Percentiles rank a stretch among this genome's conserved stretches.
phyloP scores from a whole-genome alignment of 805 yeast species.

The Phaffomyces antillensis region DNA sequence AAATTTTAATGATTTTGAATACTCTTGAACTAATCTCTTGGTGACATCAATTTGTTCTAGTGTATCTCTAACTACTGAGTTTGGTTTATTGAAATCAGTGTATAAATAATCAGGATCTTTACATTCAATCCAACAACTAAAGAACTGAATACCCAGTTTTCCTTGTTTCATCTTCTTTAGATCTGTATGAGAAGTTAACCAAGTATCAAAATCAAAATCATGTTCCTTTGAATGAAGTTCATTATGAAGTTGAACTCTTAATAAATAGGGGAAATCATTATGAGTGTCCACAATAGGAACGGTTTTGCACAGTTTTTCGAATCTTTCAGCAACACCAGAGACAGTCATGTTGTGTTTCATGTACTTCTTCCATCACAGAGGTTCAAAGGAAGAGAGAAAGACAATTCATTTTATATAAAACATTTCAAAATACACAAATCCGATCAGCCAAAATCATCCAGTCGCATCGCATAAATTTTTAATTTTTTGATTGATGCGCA shows the following conservation, averaged over 20 bases:
- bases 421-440: background rate
- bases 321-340: conserved; percentile 12
- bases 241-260: conserved; percentile 39
- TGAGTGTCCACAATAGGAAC: conserved; percentile 41
- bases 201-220: conserved; percentile 33
- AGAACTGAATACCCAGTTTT: conserved; percentile 42
- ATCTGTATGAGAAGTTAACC: conserved; percentile 39
- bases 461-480: too few species aligned
- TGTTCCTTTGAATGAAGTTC: conserved; percentile 27
- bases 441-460: background rate
- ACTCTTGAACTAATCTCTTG: conserved; percentile 35
- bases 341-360: background rate
- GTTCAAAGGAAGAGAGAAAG: background rate
- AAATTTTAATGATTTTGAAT: conserved; percentile 32
- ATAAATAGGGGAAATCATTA: conserved; percentile 45
- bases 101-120: conserved; percentile 32
- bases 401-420: background rate
- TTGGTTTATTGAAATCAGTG: conserved; percentile 38
- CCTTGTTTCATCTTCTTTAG: conserved; percentile 36
- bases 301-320: conserved; percentile 9
- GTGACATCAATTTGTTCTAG: conserved; percentile 47
- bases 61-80: conserved; percentile 43
- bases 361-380: background rate
- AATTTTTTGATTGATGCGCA: too few species aligned
- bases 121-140: conserved; percentile 43